Conservation (phyloP, 2,329 filamentous ascomycete genomes). For the Leptosphaerulina australis region DNA sequence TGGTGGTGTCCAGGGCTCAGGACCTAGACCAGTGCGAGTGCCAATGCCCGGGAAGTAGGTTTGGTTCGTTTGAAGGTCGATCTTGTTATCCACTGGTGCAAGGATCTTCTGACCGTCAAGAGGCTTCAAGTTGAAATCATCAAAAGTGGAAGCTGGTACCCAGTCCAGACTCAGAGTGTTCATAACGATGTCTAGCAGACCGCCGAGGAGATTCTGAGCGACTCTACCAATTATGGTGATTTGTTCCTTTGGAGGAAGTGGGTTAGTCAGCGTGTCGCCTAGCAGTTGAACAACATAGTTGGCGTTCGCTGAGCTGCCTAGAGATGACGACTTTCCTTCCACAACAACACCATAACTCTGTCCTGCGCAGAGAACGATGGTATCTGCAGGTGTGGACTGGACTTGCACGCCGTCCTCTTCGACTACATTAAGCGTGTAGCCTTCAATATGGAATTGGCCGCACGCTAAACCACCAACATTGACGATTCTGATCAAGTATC, state of each 20-base stretch:
- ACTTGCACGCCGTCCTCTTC: constrained; percentile 34
- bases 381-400: constrained; percentile 9
- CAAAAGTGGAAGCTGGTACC: constrained; percentile 63
- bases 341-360: constrained; percentile 33
- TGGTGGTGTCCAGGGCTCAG: constrained; percentile 71
- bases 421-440: constrained; percentile 49
- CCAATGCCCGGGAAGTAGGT: constrained; percentile 67
- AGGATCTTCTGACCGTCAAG: constrained; percentile 67
- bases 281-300: constrained; percentile 64
- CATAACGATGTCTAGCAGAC: constrained; percentile 53
- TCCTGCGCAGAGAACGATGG: constrained; percentile 14
- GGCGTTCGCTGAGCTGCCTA: constrained; percentile 51
- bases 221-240: constrained; percentile 22
- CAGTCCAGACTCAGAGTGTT: constrained; percentile 58
- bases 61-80: constrained; percentile 64
- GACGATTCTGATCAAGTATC: constrained; percentile 69
- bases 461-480: constrained; percentile 57
- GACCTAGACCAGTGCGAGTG: constrained; percentile 56
- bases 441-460: constrained; percentile 53
- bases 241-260: constrained; percentile 25
- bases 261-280: constrained; percentile 54
- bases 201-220: constrained; percentile 14
- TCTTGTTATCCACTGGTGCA: constrained; percentile 63
- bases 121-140: constrained; percentile 74
- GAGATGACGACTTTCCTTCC: constrained; percentile 15